Evolutionary conservation across 805 yeast species (phyloP).

Genomic region (Pichia sporocuriosa): DNA sequence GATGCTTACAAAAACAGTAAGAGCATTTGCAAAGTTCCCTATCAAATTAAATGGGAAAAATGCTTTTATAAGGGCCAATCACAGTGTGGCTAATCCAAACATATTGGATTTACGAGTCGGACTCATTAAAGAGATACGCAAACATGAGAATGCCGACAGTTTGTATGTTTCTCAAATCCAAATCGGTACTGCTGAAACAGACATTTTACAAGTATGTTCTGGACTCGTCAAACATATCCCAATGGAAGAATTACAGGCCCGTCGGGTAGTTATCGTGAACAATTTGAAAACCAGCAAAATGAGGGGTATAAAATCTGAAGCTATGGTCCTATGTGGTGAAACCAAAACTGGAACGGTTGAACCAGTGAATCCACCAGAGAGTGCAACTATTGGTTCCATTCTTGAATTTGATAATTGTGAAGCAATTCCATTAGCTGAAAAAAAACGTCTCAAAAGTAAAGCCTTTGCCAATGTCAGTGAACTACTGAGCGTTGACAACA

Average conservation of each 20-base stretch:
- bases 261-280: slow-evolving; percentile 45
- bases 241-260: slow-evolving; percentile 30
- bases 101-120: slow-evolving; percentile 38
- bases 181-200: slow-evolving; percentile 13
- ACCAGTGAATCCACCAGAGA: slow-evolving; percentile 40
- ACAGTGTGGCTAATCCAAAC: slow-evolving; percentile 21
- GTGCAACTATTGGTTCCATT: slow-evolving; percentile 30
- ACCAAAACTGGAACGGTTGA: no score
- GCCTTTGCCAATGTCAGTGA: not conserved
- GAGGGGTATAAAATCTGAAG: slow-evolving; percentile 56
- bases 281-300: slow-evolving; percentile 57
- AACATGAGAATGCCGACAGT: slow-evolving; percentile 53
- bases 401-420: not conserved
- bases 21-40: no score
- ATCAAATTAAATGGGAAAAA: no score
- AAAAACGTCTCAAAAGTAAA: slow-evolving; percentile 10
- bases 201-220: slow-evolving; percentile 43
- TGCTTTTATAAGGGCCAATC: no score
- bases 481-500: not conserved
- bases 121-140: slow-evolving; percentile 35
- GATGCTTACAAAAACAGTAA: no score
- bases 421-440: not conserved
- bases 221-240: slow-evolving; percentile 47
- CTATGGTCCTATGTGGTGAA: slow-evolving; percentile 60
- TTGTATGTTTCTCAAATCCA: slow-evolving; percentile 50